Conservation (phyloP, 192 early-diverging fungal species). For the Entomortierella chlamydospora region DNA sequence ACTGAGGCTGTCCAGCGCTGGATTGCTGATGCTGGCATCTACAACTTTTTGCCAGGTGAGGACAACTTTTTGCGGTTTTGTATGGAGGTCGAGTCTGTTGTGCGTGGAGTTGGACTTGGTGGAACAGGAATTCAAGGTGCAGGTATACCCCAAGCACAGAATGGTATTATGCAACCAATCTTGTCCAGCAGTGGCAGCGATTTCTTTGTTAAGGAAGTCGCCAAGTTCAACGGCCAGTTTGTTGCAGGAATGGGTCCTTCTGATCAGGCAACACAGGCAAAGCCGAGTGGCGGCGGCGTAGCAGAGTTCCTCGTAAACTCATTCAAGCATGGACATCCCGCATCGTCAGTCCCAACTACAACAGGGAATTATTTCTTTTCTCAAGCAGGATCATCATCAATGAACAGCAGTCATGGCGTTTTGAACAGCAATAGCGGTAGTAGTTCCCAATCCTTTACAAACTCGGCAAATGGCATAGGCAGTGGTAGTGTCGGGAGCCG, state of each 20-base stretch:
- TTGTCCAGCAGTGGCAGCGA: constrained; percentile 37
- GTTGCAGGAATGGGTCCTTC: constrained; percentile 39
- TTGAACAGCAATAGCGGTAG: background rate
- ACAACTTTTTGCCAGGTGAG: constrained; percentile 56
- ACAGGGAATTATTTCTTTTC: constrained; percentile 37
- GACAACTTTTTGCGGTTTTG: constrained; percentile 56
- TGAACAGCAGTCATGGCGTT: background rate
- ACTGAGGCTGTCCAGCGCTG: constrained; percentile 47
- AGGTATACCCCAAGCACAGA: constrained; percentile 29
- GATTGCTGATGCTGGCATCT: constrained; percentile 42
- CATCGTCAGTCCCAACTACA: constrained; percentile 17
- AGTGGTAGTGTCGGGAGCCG: background rate
- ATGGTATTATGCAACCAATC: constrained; percentile 5
- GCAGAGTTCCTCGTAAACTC: constrained; percentile 49
- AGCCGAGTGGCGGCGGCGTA: constrained; percentile 24
- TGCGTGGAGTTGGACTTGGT: constrained; percentile 39
- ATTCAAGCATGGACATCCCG: constrained; percentile 26
- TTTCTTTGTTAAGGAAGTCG: constrained; percentile 46
- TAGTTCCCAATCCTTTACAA: constrained; percentile 8
- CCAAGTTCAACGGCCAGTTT: constrained; percentile 43
- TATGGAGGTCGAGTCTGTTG: constrained; percentile 54
- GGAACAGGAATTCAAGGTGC: constrained; percentile 45
- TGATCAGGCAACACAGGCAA: constrained; percentile 10
- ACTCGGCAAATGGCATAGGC: background rate
- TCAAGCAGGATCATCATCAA: background rate